Base-by-base conservation (phyloP, 2,329 filamentous ascomycete genomes). In the Scopulariopsis brevicaulis region DNA sequence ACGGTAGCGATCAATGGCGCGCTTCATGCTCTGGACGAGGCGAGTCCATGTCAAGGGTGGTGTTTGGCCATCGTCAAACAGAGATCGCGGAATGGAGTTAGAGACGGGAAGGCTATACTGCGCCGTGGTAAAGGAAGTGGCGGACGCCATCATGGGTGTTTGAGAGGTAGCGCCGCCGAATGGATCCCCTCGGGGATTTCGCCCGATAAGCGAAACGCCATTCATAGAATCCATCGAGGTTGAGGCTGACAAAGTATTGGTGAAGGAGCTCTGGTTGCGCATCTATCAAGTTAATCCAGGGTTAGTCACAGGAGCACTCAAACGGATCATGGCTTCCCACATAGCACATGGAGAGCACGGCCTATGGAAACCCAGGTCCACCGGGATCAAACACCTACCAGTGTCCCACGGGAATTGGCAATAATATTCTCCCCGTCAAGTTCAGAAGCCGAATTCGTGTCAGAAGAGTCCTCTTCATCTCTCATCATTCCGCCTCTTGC, bases 211-310 rank as follows among this genome's bases (percentile, higher is more conserved):
- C 7, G 87, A 86, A 55, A 81, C 74, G 54, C 81, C 86, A 64
- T 87, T 90, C 63, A 96, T 85, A 0, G 92, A 96, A 67, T 96
- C 91, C 85, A 95, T 90, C 1, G 92, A 96, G 1, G 88, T 89
- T 22, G 90, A 89, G 15, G 91, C 90, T 24, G 91, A 96, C 53
- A 96, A 78, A 34, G 85, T 86, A 59, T 89, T 85, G 59, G 81
- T 71, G 54, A 82, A 82, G 14, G 87, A 89, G 50, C 83, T 82
- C 62, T 87, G 86, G 61, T 81, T 80, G 61, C 82, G 80, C 63
- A 81, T 77, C 77, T 84, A 65, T 46, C 37, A 18, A 54, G 46
- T 40, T 25, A 58, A 25, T 15, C 25, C 53, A 46, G 40, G 11
- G 40, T 46, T n/a, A 46, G 40, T 46, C 18, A 8, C 40, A n/a